Evolutionary conservation across 768 basidiomycete species (phyloP).

Genomic region (Lactarius deliciosus): DNA sequence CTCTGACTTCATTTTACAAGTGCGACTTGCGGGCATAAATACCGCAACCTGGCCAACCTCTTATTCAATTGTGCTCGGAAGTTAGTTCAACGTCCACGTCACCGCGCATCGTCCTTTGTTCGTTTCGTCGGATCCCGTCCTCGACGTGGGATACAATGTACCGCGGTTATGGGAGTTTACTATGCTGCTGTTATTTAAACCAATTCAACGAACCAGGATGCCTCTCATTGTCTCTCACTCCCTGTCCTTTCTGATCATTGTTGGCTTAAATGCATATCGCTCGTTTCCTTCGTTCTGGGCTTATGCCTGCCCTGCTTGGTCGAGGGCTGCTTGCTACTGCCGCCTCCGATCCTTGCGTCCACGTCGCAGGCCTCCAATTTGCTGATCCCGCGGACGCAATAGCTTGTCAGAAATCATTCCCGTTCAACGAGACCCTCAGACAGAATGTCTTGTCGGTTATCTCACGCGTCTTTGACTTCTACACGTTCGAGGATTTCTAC

Average conservation of each 20-base stretch:
- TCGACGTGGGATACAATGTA: not conserved
- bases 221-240: not conserved
- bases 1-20: too few relatives aligned
- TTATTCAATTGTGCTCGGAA: too few relatives aligned
- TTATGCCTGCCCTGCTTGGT: conserved; percentile 1
- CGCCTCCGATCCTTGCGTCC: conserved; percentile 37
- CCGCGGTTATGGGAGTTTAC: not conserved
- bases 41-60: not conserved
- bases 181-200: not conserved
- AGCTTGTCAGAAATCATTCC: conserved; percentile 41
- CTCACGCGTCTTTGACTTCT: too few relatives aligned
- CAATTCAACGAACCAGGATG: not conserved
- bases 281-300: not conserved
- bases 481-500: conserved; percentile 43
- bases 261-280: conserved; percentile 1
- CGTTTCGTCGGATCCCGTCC: not conserved
- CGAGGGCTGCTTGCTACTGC: not conserved
- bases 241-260: not conserved
- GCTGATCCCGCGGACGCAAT: conserved; percentile 54
- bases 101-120: too few relatives aligned
- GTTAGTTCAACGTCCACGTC: too few relatives aligned
- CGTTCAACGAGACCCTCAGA: conserved; percentile 42
- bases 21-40: not conserved
- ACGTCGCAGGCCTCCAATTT: conserved; percentile 42
- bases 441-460: conserved; percentile 39